Evolutionary conservation across 108 stramenopile genomes (phyloP), one percentile per base, ranked within the genome.

Genomic region (Craspedostauros australis): DNA sequence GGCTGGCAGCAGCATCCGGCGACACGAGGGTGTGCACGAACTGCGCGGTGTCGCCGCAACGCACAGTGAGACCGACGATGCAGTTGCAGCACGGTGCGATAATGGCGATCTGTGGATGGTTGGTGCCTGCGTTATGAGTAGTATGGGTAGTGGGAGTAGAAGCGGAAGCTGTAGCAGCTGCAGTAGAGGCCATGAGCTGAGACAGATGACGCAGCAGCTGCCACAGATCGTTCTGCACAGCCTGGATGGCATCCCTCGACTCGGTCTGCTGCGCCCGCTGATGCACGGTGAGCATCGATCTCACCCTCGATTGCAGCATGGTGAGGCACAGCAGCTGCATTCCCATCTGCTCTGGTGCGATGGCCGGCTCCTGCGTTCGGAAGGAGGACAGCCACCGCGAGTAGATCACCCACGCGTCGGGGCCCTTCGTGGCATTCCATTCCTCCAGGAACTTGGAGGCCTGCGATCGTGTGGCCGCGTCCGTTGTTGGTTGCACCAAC

Each of bases 371-470:
- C 29, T 29, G 27, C 22, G 28, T n/a, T 16, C 42, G 30, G 44
- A 46, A 60, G 15, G 43, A 40, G 16, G 19, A 26, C 18, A 56
- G 44, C 65, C 69, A 62, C 41, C 58, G 46, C 3, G 52, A 39
- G 41, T 76, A 72, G 2, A 71, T 56, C 25, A 46, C 57, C 66
- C 70, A 68, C 4, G 65, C 65, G 15, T 51, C 61, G 14, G 54
- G 54, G n/a, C 50, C 60, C 38, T 23, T 21, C 16, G 64, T 76
- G n/a, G n/a, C n/a, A n/a, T n/a, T n/a, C 70, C 70, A 76, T 47
- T 53, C 41, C 34, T 76, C 75, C 39, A 76, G 40, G 30, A 67
- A 76, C 29, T 48, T 34, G 2, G 75, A 76, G 1, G 75, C 75
- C 8, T 59, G 36, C 12, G 69, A 25, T 21, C 75, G 70, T 11